Percentiles rank a stretch among this genome's conserved stretches.
phyloP scores from a whole-genome alignment of 371 early-diverging fungal species.

The Mucor indicus region DNA sequence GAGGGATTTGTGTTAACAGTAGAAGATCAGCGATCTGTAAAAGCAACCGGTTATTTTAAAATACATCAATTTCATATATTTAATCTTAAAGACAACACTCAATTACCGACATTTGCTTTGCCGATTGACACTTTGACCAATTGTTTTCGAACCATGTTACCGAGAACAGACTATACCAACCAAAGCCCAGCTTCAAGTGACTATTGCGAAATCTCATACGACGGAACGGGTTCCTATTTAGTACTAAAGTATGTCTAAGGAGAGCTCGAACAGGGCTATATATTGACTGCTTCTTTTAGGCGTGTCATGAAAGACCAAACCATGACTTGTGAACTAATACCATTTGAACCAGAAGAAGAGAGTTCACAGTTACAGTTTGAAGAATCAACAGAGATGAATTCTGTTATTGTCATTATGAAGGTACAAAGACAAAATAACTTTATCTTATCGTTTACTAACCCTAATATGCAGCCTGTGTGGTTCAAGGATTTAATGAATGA shows the following conservation, averaged over 20 bases:
- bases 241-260: constrained; percentile 20
- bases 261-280: background rate
- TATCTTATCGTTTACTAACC: too few species aligned
- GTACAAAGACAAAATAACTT: constrained; percentile 5
- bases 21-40: constrained; percentile 24
- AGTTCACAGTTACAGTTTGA: constrained; percentile 14
- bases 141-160: constrained; percentile 20
- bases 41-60: constrained; percentile 34
- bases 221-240: constrained; percentile 21
- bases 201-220: constrained; percentile 33
- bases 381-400: constrained; percentile 3
- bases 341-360: constrained; percentile 35
- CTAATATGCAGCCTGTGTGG: constrained; percentile 23
- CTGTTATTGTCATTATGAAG: constrained; percentile 26
- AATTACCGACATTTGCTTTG: constrained; percentile 27
- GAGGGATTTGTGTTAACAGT: constrained; percentile 37
- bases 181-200: constrained; percentile 2
- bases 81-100: constrained; percentile 5
- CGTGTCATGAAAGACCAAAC: background rate
- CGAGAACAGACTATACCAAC: background rate
- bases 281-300: background rate
- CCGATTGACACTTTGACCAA: constrained; percentile 24
- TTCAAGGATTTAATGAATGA: constrained; percentile 31
- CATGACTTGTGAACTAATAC: constrained; percentile 17
- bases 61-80: constrained; percentile 28